Base-by-base conservation (phyloP, 108 stramenopile genomes). In the Craspedostauros australis region DNA sequence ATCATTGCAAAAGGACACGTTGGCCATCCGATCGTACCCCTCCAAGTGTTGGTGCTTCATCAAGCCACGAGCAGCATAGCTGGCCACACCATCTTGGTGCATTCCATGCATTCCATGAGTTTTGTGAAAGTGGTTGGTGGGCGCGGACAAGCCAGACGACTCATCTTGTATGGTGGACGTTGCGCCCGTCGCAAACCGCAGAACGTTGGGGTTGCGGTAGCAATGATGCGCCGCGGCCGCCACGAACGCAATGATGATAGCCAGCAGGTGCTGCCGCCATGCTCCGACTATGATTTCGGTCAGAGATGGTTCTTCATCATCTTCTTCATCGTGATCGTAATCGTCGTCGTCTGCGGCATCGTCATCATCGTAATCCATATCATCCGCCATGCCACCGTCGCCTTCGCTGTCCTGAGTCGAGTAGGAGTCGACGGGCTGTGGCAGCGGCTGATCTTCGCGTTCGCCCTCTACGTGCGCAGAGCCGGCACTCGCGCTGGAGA, bases 251-350 rank as follows among this genome's bases (percentile, higher is more conserved):
- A 88, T 41, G 1, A 79, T 4, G 40, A 82, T 46, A 7, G 86
- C 86, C 12, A 75, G 15, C 8, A 61, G 29, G 50, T 88, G 86
- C 53, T 84, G 79, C 36, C 57, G 68, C 63, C 77, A 62, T 31
- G 73, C 64, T 12, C 58, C 43, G 22, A 24, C 28, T 2, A 36
- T n/a, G 15, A 38, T 23, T 16, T 37, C 47, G 32, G 25, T 23
- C 12, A 20, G 28, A 7, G 27, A 6, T 4, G 25, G 30, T 3
- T 33, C 32, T 22, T 34, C 40, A 4, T 64, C 57, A 23, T 50
- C 27, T 9, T 42, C 26, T 25, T 57, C 45, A 2, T 18, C 5
- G 21, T 70, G 50, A 24, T 46, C 21, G 26, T 21, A 53, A 19
- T 43, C 34, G 40, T 43, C 31, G 11, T 57, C 60, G 4, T 64